Evolutionary conservation across 305 asterid species (phyloP), one percentile per base, ranked within the genome.

Genomic region (Galium porrigens): DNA sequence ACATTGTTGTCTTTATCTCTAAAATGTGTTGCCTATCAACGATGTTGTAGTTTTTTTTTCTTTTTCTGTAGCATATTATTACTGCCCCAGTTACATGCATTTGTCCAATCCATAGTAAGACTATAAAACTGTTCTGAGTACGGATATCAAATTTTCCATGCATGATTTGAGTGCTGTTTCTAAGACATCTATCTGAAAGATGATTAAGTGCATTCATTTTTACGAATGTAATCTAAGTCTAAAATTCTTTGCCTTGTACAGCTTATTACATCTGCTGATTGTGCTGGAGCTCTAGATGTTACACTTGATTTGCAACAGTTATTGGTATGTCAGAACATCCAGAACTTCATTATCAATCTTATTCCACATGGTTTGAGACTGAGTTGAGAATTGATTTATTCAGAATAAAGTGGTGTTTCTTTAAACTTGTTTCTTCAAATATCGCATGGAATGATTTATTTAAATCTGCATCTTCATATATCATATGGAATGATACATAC

Each of bases 231-330:
- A 57, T 59, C 74, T 69, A 18, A 74, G 63, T 30, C 17, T 46
- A 65, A 15, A 70, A 70, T 46, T 41, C 20, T 68, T 58, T 68
- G 54, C 73, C 74, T 48, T 73, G 69, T 81, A 76, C 96, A 92
- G 99, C 99, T 92, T 77, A 95, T 92, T 70, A 84, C 96, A 30
- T 92, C 99, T 72, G 94, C 90, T 71, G 99, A 92, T 82, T 92
- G 99, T 83, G 89, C 94, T 74, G 97, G 99, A 76, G 97, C 97
- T 76, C 79, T 92, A 74, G 97, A 92, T 73, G 87, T 92, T 63
- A 89, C 81, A 9, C 91, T 87, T 69, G 99, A 89, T 80, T 84
- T 92, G 86, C 95, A 87, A 67, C 91, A 86, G 69, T 82, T 92
- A 68, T 73, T 89, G 94, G 99, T 92, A 87, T 61, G 88, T 78